These are phyloP conservation scores for Cladophialophora bantiana DNA, from an alignment of 2,329 filamentous ascomycete species.

Conservation along the genomic window DNA sequence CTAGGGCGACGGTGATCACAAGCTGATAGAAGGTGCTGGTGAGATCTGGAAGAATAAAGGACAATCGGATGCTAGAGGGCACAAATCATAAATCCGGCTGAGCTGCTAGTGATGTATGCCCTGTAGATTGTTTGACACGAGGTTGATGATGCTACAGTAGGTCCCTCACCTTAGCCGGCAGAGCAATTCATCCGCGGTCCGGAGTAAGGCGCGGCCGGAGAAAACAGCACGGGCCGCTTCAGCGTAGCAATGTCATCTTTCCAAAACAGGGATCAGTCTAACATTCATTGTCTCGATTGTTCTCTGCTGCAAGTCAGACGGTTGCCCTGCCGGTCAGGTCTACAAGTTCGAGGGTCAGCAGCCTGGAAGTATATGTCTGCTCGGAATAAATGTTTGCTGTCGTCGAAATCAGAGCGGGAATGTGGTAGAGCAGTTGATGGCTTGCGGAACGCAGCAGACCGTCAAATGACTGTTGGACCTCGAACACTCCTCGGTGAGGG, in stretches of 20 bases:
- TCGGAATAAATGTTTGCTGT: too few relatives aligned
- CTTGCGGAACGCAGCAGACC: too few relatives aligned
- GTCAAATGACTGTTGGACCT: too few relatives aligned
- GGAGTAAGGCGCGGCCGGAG: neutral
- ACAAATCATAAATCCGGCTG: neutral
- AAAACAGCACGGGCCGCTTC: neutral
- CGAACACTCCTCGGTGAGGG: too few relatives aligned
- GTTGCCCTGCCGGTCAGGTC: neutral
- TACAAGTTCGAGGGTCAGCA: neutral
- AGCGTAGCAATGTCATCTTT: neutral
- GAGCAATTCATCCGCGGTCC: neutral
- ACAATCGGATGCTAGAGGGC: neutral
- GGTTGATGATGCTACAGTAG: neutral
- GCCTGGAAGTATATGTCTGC: neutral
- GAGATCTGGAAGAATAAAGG: neutral
- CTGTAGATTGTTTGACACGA: neutral
- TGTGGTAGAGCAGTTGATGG: too few relatives aligned
- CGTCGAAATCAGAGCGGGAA: too few relatives aligned
- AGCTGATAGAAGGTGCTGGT: neutral
- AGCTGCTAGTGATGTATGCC: neutral
- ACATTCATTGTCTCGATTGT: neutral
- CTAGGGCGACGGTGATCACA: neutral
- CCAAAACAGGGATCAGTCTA: neutral
- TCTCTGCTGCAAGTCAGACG: neutral
- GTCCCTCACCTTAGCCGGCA: neutral